These are phyloP conservation scores for Colletotrichum orbiculare DNA, from an alignment of 2,329 filamentous ascomycete genomes.

Conservation along the genomic window DNA sequence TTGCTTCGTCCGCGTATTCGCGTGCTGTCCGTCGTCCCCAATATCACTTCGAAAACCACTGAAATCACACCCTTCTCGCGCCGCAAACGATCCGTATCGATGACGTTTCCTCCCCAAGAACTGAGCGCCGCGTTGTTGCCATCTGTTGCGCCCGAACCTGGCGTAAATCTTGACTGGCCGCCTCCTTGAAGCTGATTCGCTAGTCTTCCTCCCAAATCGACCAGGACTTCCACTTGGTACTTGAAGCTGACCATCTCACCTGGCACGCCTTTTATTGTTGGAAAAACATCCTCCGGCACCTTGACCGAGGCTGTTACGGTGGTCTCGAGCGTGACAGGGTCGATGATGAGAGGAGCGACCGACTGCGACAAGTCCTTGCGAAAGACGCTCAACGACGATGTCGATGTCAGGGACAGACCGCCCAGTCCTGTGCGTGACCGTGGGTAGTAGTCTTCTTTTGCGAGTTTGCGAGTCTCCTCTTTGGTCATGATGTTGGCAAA, in stretches of 20 bases:
- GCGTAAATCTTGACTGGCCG: constrained; percentile 59
- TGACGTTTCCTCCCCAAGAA: constrained; percentile 74
- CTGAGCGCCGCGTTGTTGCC: constrained; percentile 58
- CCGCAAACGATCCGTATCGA: constrained; percentile 87
- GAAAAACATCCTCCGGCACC: constrained; percentile 90
- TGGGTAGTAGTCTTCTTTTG: constrained; percentile 87
- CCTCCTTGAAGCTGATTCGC: constrained; percentile 76
- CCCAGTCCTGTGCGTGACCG: constrained; percentile 88
- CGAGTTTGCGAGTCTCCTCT: constrained; percentile 73
- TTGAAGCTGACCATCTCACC: constrained; percentile 95
- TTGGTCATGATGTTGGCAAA: constrained; percentile 65
- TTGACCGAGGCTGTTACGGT: constrained; percentile 85
- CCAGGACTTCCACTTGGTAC: constrained; percentile 91
- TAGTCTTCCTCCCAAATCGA: constrained; percentile 90
- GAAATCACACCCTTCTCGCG: constrained; percentile 93
- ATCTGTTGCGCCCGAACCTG: constrained; percentile 47
- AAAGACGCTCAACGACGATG: constrained; percentile 90
- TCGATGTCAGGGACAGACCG: constrained; percentile 86
- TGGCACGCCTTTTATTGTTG: constrained; percentile 89
- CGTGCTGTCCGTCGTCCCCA: constrained; percentile 85
- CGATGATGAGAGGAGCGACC: constrained; percentile 87
- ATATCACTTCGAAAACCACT: constrained; percentile 85
- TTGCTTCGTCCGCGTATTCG: constrained; percentile 34
- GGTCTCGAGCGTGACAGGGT: constrained; percentile 81
- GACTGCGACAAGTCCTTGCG: constrained; percentile 93